Conservation (phyloP, 495 filamentous ascomycete species). For the Xylaria bambusicola region DNA sequence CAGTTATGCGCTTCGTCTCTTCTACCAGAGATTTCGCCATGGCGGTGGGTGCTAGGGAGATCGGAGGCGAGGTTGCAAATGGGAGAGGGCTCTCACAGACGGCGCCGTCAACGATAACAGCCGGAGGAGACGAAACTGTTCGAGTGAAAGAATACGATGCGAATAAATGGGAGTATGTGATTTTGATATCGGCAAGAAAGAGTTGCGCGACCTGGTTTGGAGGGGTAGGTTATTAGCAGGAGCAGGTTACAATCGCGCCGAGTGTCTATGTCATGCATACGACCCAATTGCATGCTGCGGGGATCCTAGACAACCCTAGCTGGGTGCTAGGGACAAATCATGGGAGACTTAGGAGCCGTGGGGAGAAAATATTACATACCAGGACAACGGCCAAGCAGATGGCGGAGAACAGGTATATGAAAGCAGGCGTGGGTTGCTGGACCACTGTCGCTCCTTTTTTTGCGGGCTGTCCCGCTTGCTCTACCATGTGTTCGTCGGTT, state of each 20-base stretch:
- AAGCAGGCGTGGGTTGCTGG: slow-evolving; percentile 21
- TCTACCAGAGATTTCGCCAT: slow-evolving; percentile 60
- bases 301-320: slow-evolving; percentile 24
- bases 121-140: slow-evolving; percentile 45
- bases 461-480: neutral
- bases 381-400: slow-evolving; percentile 46
- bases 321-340: slow-evolving; percentile 12
- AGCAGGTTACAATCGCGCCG: slow-evolving; percentile 25
- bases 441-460: slow-evolving; percentile 18
- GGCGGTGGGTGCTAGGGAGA: slow-evolving; percentile 44
- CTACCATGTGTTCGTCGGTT: neutral
- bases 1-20: slow-evolving; percentile 75
- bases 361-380: slow-evolving; percentile 46
- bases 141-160: slow-evolving; percentile 34
- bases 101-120: slow-evolving; percentile 36
- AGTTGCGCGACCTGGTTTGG: slow-evolving; percentile 30
- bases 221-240: slow-evolving; percentile 32
- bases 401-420: slow-evolving; percentile 43
- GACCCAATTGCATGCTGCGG: slow-evolving; percentile 22
- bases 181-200: slow-evolving; percentile 36
- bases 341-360: neutral
- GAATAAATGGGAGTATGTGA: slow-evolving; percentile 39
- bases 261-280: slow-evolving; percentile 23
- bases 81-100: slow-evolving; percentile 50
- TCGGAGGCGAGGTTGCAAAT: slow-evolving; percentile 48